Base-by-base conservation (phyloP, 306 rosid genomes). In the Vachellia pachyceras region DNA sequence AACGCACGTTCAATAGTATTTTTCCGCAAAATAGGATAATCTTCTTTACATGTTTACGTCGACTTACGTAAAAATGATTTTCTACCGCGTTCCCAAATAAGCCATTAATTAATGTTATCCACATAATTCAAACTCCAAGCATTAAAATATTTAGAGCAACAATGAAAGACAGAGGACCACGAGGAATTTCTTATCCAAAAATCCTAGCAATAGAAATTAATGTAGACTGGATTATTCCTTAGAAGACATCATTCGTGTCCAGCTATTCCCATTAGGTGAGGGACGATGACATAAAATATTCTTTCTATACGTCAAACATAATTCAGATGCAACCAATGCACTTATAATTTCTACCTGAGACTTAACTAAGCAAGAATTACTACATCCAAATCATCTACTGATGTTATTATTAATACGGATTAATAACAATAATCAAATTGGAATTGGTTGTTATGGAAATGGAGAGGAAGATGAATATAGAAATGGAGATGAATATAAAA, bases 141-240 rank as follows among this genome's bases (percentile, higher is more conserved):
- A n/a, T n/a, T n/a, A n/a, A n/a, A n/a, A n/a, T n/a, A 8, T 5
- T 1, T 17, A 72, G n/a, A n/a, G 55, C 33, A n/a, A 55, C 63
- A 20, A 33, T 13, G 33, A 22, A 15, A 39, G n/a, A 37, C 64
- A 72, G 68, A 23, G 74, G 79, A 74, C 79, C 79, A 72, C 61
- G 3, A 35, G 15, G 22, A 68, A 18, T 2, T 61, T 11, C 40
- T 25, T 5, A 25, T 1, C 67, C 37, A 72, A 29, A 37, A 61
- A 73, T 47, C 1, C 36, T 6, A n/a, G 10, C 10, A 5, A 25
- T 12, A 4, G 40, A 60, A 69, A 46, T 47, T 11, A 17, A 42
- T 50, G 54, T 37, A 33, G 41, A 41, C 35, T 23, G 11, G 29
- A 23, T 68, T 68, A 4, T 40, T 52, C 33, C 40, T 73, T 77